Evolutionary conservation across 352 stramenopile species (phyloP).

Genomic region (Nothophytophthora sp.): DNA sequence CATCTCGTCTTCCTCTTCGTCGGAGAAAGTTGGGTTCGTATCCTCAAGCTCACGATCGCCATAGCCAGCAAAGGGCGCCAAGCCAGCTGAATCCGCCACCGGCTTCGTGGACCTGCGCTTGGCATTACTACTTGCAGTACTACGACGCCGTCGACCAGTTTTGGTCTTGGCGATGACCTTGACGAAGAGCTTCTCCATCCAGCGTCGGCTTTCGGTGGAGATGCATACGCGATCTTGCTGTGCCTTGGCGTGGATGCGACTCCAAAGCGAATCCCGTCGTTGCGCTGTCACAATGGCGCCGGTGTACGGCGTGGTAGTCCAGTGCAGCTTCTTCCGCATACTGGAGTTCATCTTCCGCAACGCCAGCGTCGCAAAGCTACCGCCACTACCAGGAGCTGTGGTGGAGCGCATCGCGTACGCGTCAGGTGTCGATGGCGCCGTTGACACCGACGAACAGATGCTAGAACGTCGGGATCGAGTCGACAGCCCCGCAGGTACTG

Average conservation of each 20-base stretch:
- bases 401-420: constrained; percentile 16
- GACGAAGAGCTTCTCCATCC: constrained; percentile 77
- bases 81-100: not conserved
- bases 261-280: constrained; percentile 58
- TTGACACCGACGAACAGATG: constrained; percentile 29
- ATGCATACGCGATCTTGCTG: constrained; percentile 36
- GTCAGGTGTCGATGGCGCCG: constrained; percentile 33
- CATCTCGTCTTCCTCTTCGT: constrained; percentile 16
- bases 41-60: constrained; percentile 12
- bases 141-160: constrained; percentile 16
- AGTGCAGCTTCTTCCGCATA: constrained; percentile 81
- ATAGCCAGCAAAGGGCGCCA: constrained; percentile 6
- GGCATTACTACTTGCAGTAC: constrained; percentile 5
- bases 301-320: constrained; percentile 54
- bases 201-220: constrained; percentile 59
- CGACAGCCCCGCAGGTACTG: constrained; percentile 3
- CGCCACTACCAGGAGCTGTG: constrained; percentile 10
- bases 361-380: constrained; percentile 28
- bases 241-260: constrained; percentile 29
- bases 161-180: constrained; percentile 42
- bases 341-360: constrained; percentile 52
- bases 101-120: constrained; percentile 12
- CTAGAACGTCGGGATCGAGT: constrained; percentile 41
- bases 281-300: constrained; percentile 24
- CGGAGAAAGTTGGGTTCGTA: constrained; percentile 14